Conservation (phyloP, 148 eudicot species). For the Rhododendron williamsianum region DNA sequence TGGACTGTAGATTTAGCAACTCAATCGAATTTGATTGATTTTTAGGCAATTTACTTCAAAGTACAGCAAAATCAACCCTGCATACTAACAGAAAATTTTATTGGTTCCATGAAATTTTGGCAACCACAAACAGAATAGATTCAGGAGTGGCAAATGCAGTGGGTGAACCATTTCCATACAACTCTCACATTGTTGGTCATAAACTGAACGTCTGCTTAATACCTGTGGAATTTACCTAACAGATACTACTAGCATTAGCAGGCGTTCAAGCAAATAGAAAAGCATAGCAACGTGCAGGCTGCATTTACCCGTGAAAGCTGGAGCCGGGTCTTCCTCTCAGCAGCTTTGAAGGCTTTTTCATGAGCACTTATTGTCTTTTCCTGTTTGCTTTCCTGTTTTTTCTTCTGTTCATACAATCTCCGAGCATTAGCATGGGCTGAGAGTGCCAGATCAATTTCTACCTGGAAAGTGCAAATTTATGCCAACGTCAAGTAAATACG, state of each 20-base stretch:
- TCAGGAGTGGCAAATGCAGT: neutral
- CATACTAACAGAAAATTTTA: neutral
- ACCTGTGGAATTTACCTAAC: neutral
- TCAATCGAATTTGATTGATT: neutral
- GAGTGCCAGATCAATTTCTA: slow-evolving; percentile 90
- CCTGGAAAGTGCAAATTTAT: slow-evolving; percentile 34
- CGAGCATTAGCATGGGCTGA: slow-evolving; percentile 99
- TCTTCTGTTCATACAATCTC: slow-evolving; percentile 92
- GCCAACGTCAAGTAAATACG: neutral
- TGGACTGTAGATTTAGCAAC: neutral
- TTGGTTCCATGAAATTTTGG: neutral
- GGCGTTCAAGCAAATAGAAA: neutral
- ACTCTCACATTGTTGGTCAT: neutral
- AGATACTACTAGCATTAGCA: neutral
- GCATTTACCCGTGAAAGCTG: slow-evolving; percentile 84
- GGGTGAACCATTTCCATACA: neutral
- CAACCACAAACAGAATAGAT: neutral
- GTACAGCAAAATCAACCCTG: neutral
- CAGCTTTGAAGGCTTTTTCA: slow-evolving; percentile 98
- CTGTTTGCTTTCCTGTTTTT: slow-evolving; percentile 93
- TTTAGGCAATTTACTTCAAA: neutral
- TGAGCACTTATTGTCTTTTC: slow-evolving; percentile 93
- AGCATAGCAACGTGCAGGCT: neutral
- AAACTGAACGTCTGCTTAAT: neutral
- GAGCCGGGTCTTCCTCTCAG: slow-evolving; percentile 86